These are phyloP conservation scores for Paramecium bursaria DNA, from an alignment of 73 alveolate genomes.

Conservation along the genomic window DNA sequence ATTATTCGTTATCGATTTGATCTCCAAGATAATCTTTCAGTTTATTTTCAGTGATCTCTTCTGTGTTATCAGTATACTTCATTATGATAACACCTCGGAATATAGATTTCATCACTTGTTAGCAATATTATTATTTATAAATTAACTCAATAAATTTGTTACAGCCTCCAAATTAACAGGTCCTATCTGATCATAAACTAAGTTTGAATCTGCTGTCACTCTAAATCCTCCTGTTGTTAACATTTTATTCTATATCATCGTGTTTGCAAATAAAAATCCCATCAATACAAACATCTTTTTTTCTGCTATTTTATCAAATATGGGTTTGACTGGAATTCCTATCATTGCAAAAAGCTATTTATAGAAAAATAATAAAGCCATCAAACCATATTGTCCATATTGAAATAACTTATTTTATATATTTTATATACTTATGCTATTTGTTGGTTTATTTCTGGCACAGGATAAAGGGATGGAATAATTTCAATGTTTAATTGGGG, in stretches of 20 bases:
- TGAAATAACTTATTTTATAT: neutral
- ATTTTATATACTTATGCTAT: conserved; percentile 1
- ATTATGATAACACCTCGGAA: conserved; percentile 40
- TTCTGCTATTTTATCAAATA: conserved; percentile 43
- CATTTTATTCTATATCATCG: neutral
- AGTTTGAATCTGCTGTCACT: conserved; percentile 14
- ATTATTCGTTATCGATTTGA: conserved; percentile 1
- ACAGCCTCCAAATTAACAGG: conserved; percentile 18
- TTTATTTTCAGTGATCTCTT: conserved; percentile 25
- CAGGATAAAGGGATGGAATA: conserved; percentile 12
- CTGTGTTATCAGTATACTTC: conserved; percentile 37
- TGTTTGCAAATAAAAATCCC: neutral
- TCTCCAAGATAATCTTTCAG: conserved; percentile 14
- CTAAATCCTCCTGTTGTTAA: conserved; percentile 26
- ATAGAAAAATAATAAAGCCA: conserved; percentile 37
- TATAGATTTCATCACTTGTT: conserved; percentile 59
- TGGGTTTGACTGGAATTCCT: conserved; percentile 11
- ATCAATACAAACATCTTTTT: conserved; percentile 51
- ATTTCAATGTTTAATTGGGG: conserved; percentile 16
- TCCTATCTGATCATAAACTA: conserved; percentile 13
- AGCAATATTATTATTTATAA: too few species aligned
- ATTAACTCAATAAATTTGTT: neutral
- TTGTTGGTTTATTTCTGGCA: conserved; percentile 39
- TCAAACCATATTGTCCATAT: conserved; percentile 46
- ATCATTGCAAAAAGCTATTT: conserved; percentile 34